A percentile compares a stretch with the other conserved stretches of the same genome.
These are phyloP conservation scores for Hydnomerulius pinastri DNA, from an alignment of 768 basidiomycete genomes.

Conservation along the genomic window DNA sequence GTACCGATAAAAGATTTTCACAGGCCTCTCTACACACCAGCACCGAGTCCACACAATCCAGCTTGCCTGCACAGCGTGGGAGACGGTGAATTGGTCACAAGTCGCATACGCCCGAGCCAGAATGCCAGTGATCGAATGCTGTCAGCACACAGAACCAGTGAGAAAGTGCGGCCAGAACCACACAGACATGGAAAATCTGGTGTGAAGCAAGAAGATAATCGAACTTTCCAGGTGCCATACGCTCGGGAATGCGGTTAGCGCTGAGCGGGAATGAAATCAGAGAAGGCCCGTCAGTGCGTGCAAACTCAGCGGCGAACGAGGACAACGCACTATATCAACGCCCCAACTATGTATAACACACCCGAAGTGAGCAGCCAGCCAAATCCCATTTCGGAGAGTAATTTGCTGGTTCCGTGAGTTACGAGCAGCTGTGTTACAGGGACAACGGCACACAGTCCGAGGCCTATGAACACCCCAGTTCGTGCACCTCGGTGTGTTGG, in stretches of 20 bases:
- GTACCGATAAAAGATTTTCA: constrained; percentile 22
- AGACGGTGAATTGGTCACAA: constrained; percentile 27
- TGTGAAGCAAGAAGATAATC: constrained; percentile 82
- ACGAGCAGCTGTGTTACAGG: constrained; percentile 68
- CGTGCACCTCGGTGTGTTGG: constrained; percentile 76
- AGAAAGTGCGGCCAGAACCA: constrained; percentile 68
- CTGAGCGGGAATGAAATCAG: constrained; percentile 50
- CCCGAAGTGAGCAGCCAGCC: constrained; percentile 70
- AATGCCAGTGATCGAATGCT: constrained; percentile 62
- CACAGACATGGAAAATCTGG: constrained; percentile 87
- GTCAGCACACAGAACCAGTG: constrained; percentile 63
- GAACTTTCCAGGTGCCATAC: constrained; percentile 72
- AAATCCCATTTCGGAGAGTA: constrained; percentile 67
- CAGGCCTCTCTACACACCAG: constrained; percentile 7
- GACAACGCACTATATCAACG: constrained; percentile 74
- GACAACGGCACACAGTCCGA: constrained; percentile 70
- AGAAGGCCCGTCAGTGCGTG: constrained; percentile 24
- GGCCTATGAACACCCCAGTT: constrained; percentile 74
- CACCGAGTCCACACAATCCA: constrained; percentile 10
- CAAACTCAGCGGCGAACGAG: constrained; percentile 27
- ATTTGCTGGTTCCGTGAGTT: constrained; percentile 55
- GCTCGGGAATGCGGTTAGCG: constrained; percentile 82
- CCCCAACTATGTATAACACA: constrained; percentile 76
- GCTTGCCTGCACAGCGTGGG: constrained; percentile 21
- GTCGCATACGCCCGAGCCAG: constrained; percentile 18